Conservation (phyloP, 2,329 filamentous ascomycete species). For the Fusarium sp. region DNA sequence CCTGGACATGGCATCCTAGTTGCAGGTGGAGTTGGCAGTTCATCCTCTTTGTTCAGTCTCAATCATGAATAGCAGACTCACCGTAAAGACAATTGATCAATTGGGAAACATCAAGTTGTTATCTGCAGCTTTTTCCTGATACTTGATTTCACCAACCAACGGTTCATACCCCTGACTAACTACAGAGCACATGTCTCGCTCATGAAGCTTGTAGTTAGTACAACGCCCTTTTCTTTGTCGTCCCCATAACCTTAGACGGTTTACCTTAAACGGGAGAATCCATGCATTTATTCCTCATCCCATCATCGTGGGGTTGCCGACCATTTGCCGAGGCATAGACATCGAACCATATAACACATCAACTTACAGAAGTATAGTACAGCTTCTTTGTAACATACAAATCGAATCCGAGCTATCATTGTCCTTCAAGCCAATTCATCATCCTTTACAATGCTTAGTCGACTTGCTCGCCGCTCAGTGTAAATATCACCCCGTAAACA, state of each 20-base stretch:
- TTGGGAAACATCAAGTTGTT: neutral
- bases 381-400: neutral
- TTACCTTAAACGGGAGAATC: neutral
- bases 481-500: constrained; percentile 8
- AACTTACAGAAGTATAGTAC: neutral
- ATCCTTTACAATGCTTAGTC: constrained; percentile 37
- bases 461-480: constrained; percentile 36
- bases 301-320: constrained; percentile 38
- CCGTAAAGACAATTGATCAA: neutral
- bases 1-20: constrained; percentile 7
- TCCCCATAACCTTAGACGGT: constrained; percentile 7
- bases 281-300: constrained; percentile 24
- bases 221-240: constrained; percentile 36
- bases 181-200: constrained; percentile 4
- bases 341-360: neutral
- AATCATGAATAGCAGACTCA: constrained; percentile 7
- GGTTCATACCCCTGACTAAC: neutral
- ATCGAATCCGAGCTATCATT: neutral
- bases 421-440: neutral
- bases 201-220: neutral
- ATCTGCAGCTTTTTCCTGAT: neutral
- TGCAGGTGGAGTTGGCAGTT: constrained; percentile 5
- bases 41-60: constrained; percentile 21
- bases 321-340: constrained; percentile 30
- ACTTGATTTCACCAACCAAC: neutral